Base-by-base conservation (phyloP, 768 basidiomycete genomes). In the Russula compacta region DNA sequence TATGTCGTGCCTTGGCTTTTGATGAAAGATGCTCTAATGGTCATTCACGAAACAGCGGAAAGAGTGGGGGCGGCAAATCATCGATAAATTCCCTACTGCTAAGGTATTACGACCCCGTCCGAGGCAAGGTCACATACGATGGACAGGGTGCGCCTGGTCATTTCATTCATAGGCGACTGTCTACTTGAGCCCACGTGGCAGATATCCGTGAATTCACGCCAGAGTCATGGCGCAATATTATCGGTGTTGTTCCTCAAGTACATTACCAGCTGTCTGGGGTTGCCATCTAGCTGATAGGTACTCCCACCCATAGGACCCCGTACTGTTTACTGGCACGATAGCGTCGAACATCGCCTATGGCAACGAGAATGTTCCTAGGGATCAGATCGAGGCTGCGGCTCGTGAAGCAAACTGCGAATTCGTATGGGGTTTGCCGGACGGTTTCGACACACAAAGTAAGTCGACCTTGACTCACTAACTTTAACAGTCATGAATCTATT, bases 301-400 rank as follows among this genome's bases (percentile, higher is more conserved):
- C 10, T 38, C 17, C 14, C 1, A 12, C 7, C 11, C 42, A 15
- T 46, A 79, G 76, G 93, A 95, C 64, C 92, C 93, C 0, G 83
- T 93, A 2, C 73, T 97, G 33, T 97, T 97, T 73, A 87, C 88
- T 2, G 92, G 93, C 2, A 95, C 93, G 0, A 95, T 98, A 53
- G 92, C 92, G 2, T 89, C 90, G 2, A 98, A 98, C 68, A 98
- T 95, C 64, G 87, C 93, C 0, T 98, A 89, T 68, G 95, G 95
- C 2, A 81, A 86, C 52, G 78, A 82, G 9, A 74, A 80, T 19
- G 90, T 84, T 0, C 89, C 91, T 0, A 79, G 88, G 21, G 84
- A 85, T 65, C 83, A 95, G 61, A 89, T 98, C 21, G 92, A 97
- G 71, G 76, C 84, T 33, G 95, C 92, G 0, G 95, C 94, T 0